These are phyloP conservation scores for Ceratobasidium sp. DNA, from an alignment of 1,284 basidiomycete species.

Conservation along the genomic window DNA sequence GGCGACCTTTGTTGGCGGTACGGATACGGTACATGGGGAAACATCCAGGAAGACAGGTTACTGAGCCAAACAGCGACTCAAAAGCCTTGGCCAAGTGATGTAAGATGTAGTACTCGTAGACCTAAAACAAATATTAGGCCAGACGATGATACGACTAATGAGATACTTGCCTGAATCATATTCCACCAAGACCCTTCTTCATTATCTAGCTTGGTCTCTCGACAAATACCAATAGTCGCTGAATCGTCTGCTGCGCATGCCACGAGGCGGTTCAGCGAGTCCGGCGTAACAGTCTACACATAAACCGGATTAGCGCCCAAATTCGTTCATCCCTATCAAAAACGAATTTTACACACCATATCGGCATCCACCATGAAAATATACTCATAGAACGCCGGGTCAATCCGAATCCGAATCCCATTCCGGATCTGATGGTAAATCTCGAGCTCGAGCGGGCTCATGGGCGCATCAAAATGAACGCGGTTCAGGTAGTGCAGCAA, in stretches of 20 bases:
- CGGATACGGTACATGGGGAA: constrained; percentile 97
- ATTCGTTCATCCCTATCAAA: background rate
- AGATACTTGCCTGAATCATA: constrained; percentile 82
- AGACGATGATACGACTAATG: background rate
- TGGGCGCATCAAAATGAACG: constrained; percentile 95
- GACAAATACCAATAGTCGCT: constrained; percentile 92
- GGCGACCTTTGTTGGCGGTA: constrained; percentile 95
- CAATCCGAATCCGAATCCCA: constrained; percentile 97
- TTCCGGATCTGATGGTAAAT: constrained; percentile 99
- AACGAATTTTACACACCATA: constrained; percentile 74
- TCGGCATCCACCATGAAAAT: constrained; percentile 98
- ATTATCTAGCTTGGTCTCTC: constrained; percentile 94
- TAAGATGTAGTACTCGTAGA: constrained; percentile 99
- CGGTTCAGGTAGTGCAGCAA: constrained; percentile 96
- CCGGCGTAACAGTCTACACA: constrained; percentile 80
- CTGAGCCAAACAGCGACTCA: constrained; percentile 94
- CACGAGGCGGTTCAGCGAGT: constrained; percentile 91
- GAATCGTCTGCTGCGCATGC: constrained; percentile 90
- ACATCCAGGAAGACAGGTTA: constrained; percentile 98
- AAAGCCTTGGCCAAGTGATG: constrained; percentile 98
- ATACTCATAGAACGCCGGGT: constrained; percentile 98
- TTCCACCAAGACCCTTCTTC: constrained; percentile 93
- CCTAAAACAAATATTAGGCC: constrained; percentile 61
- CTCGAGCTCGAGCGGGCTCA: constrained; percentile 96
- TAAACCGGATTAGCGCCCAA: constrained; percentile 16